Conservation (phyloP, 148 eudicot species). For the Chenopodium formosanum region DNA sequence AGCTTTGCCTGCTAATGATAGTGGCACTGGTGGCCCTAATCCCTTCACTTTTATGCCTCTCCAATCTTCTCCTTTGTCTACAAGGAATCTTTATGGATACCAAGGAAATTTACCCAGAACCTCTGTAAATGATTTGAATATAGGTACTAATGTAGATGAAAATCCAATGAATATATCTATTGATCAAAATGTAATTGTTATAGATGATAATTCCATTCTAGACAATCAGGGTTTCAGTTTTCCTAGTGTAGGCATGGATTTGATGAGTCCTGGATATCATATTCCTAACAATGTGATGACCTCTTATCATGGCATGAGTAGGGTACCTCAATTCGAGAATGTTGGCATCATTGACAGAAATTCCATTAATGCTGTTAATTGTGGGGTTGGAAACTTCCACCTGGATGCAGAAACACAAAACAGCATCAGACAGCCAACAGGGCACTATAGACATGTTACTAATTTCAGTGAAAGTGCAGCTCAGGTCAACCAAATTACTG, state of each 20-base stretch:
- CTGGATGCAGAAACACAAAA: constrained; percentile 2
- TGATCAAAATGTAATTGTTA: not conserved
- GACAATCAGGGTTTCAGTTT: constrained; percentile 11
- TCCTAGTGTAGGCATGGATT: not conserved
- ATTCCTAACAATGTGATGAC: not conserved
- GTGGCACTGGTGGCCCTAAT: not conserved
- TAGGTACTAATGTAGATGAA: not conserved
- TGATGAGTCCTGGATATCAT: constrained; percentile 3
- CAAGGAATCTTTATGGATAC: constrained; percentile 10
- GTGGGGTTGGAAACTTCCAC: constrained; percentile 3
- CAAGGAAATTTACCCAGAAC: not conserved
- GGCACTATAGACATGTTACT: not conserved
- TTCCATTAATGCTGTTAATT: not conserved
- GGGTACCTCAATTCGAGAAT: not conserved
- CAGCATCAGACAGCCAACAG: not conserved
- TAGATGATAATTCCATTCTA: not conserved
- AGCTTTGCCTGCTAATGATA: not conserved
- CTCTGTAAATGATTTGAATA: constrained; percentile 14
- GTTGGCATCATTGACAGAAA: constrained; percentile 6
- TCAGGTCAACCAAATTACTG: not conserved
- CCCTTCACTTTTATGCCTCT: constrained; percentile 2
- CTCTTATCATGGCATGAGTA: constrained; percentile 11
- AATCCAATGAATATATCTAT: not conserved
- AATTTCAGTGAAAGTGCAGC: constrained; percentile 1
- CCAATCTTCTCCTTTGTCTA: not conserved